Conservation (phyloP, 495 filamentous ascomycete genomes). For the Pyrenopolyporus hunteri region DNA sequence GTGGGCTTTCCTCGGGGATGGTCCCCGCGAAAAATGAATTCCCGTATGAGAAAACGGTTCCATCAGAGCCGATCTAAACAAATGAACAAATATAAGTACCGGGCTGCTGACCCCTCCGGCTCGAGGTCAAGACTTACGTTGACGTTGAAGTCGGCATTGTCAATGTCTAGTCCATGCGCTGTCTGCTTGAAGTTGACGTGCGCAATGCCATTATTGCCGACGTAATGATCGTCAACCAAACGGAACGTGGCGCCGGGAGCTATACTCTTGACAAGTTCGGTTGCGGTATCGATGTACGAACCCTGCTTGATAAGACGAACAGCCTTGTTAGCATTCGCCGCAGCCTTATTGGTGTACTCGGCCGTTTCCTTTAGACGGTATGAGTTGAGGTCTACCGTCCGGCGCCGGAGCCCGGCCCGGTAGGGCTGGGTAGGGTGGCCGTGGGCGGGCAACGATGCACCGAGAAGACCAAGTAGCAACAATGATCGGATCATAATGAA, state of each 20-base stretch:
- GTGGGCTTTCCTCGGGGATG: slow-evolving; percentile 42
- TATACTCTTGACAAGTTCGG: slow-evolving; percentile 41
- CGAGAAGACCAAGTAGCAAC: slow-evolving; percentile 45
- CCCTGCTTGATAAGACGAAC: slow-evolving; percentile 37
- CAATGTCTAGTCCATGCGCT: slow-evolving; percentile 57
- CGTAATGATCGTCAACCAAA: slow-evolving; percentile 52
- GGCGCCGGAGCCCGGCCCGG: slow-evolving; percentile 39
- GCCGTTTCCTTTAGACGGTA: slow-evolving; percentile 42
- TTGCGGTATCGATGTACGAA: slow-evolving; percentile 45
- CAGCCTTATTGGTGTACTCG: slow-evolving; percentile 36
- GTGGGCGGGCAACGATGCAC: slow-evolving; percentile 38
- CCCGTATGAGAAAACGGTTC: slow-evolving; percentile 52
- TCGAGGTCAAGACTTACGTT: slow-evolving; percentile 48
- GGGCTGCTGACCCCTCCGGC: not conserved
- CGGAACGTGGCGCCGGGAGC: slow-evolving; percentile 45
- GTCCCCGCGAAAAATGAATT: slow-evolving; percentile 49
- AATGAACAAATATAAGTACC: slow-evolving; percentile 24
- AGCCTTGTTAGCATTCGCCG: slow-evolving; percentile 22
- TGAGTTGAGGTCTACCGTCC: slow-evolving; percentile 43
- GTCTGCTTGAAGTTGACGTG: slow-evolving; percentile 63
- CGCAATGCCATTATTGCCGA: slow-evolving; percentile 54
- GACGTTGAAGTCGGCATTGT: slow-evolving; percentile 63
- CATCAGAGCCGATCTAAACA: slow-evolving; percentile 49
- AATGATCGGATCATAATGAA: slow-evolving; percentile 41
- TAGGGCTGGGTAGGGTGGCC: slow-evolving; percentile 31